Evolutionary conservation across 2,329 filamentous ascomycete genomes (phyloP), one percentile per base, ranked within the genome.

Genomic region (Decorospora gaudefroyi): DNA sequence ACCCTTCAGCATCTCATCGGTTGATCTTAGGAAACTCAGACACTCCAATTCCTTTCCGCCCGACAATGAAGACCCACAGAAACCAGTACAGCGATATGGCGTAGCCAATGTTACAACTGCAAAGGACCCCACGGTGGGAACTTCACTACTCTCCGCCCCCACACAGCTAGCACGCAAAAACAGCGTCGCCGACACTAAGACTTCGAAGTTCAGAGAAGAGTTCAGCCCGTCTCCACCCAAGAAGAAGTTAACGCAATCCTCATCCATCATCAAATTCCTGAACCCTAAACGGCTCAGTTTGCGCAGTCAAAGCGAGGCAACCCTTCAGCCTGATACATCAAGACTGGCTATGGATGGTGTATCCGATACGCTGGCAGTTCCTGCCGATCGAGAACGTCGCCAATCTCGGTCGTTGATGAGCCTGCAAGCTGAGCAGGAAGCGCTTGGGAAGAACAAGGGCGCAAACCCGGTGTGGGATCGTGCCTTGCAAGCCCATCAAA

Each of bases 191-290:
- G 54, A 55, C 17, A 66, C 64, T 0, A 67, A 68, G 23, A 62
- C 53, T 18, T 68, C 66, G 1, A 68, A 65, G 21, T 71, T 71
- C 19, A 58, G 59, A 6, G 67, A 71, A 49, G 67, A 70, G 18
- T 67, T 71, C 47, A 67, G 62, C 26, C 63, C 60, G 2, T 57
- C 65, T 5, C 64, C 64, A 11, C 53, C 61, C 3, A 53, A 49
- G 23, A 69, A 63, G 41, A 66, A 48, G 23, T 39, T 53, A 9
- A 51, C 51, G 1, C 47, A 59, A 6, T 59, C 64, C 6, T 46
- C 50, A 8, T 65, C 66, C 1, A 55, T 68, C 15, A 59, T 65
- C 42, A 65, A 57, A 18, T 59, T 69, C n/a, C 25, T 70, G 4
- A 61, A 59, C 13, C 52, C 62, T 0, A 68, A 64, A 26, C 53